A percentile compares a stretch with the other conserved stretches of the same genome.
Evolutionary conservation across 495 filamentous ascomycete species (phyloP).

Genomic region (Podospora sp.): DNA sequence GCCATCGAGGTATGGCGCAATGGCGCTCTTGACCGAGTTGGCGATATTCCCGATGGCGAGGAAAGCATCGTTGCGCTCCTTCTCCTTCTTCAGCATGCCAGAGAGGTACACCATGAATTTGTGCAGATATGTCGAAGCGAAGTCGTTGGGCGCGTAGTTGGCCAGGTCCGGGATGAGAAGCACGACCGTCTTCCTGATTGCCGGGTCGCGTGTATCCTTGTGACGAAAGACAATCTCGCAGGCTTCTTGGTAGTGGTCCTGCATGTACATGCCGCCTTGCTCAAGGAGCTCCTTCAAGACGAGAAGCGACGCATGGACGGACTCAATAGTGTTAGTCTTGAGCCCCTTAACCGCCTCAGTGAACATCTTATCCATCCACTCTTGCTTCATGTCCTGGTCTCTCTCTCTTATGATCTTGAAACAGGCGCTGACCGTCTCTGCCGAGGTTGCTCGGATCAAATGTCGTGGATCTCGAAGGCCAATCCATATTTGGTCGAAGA

Average conservation of each 20-base stretch:
- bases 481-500: slow-evolving; percentile 95
- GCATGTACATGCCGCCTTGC: slow-evolving; percentile 98
- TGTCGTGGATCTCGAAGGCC: slow-evolving; percentile 85
- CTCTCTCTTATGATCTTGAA: slow-evolving; percentile 91
- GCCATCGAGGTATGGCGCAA: slow-evolving; percentile 91
- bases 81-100: slow-evolving; percentile 91
- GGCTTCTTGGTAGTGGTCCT: slow-evolving; percentile 79
- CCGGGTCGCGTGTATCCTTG: slow-evolving; percentile 86
- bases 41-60: slow-evolving; percentile 94
- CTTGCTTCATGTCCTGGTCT: slow-evolving; percentile 79
- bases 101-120: slow-evolving; percentile 97
- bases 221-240: slow-evolving; percentile 89
- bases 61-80: slow-evolving; percentile 89
- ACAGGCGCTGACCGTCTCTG: slow-evolving; percentile 86
- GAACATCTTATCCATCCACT: slow-evolving; percentile 85
- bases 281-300: slow-evolving; percentile 87
- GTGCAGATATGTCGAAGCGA: slow-evolving; percentile 79
- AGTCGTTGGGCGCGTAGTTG: slow-evolving; percentile 85
- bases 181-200: slow-evolving; percentile 86
- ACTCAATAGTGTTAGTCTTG: slow-evolving; percentile 75
- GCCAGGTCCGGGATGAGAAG: slow-evolving; percentile 90
- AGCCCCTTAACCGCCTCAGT: slow-evolving; percentile 79
- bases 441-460: slow-evolving; percentile 87
- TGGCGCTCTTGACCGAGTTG: slow-evolving; percentile 89
- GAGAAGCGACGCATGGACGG: slow-evolving; percentile 87